Percentiles rank a stretch among this genome's conserved stretches.
phyloP scores from a whole-genome alignment of 2,329 filamentous ascomycete species.

The Cryphonectria japonica region DNA sequence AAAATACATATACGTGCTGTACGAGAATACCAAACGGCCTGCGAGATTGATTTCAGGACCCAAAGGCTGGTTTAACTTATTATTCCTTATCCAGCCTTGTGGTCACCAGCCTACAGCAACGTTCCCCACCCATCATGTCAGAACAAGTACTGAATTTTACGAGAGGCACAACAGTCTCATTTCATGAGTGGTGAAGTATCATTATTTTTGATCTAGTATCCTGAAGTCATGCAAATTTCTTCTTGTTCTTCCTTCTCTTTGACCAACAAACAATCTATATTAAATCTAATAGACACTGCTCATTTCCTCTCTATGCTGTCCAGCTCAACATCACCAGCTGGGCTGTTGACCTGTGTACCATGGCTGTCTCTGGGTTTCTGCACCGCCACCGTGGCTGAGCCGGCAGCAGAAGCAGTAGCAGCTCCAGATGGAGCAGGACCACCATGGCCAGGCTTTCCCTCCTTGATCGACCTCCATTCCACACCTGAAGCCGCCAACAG shows the following conservation, averaged over 20 bases:
- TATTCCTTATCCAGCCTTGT: not conserved
- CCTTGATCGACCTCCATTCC: slow-evolving; percentile 72
- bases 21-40: not conserved
- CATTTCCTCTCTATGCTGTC: not conserved
- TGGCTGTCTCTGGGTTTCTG: not conserved
- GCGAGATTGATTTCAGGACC: not conserved
- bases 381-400: not conserved
- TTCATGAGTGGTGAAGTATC: not conserved
- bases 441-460: slow-evolving; percentile 36
- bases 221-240: not conserved
- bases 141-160: not conserved
- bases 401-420: not conserved
- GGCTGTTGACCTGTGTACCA: not conserved
- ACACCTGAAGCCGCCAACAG: slow-evolving; percentile 62
- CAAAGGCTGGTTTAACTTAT: not conserved
- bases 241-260: not conserved
- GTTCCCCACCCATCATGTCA: not conserved
- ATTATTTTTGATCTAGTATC: not conserved
- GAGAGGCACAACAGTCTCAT: not conserved
- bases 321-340: not conserved
- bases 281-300: not conserved
- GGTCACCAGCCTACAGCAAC: not conserved
- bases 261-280: too few species aligned
- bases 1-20: too few species aligned
- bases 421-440: slow-evolving; percentile 6